Percentiles rank a stretch among this genome's conserved stretches.
Conservation (phyloP, 441 rosid species). For the Raphanus hybrid region DNA sequence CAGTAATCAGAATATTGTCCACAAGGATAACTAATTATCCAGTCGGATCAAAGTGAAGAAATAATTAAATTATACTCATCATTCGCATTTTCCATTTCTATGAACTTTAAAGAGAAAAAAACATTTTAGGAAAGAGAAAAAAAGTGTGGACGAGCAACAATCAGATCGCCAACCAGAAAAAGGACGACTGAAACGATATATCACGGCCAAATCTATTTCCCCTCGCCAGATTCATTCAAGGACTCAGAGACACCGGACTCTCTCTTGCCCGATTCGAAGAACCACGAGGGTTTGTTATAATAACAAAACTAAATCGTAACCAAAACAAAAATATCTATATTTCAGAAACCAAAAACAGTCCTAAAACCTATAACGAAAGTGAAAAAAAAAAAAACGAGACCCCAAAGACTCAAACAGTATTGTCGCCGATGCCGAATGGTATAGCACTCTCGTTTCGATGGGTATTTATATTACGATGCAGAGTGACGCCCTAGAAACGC, state of each 20-base stretch:
- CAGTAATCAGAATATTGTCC: conserved; percentile 28
- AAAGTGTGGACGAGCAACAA: conserved; percentile 79
- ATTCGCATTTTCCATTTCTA: conserved; percentile 8
- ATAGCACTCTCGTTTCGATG: not conserved
- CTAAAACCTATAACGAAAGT: not conserved
- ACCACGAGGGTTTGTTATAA: conserved; percentile 17
- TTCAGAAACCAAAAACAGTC: not conserved
- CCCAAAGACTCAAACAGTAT: not conserved
- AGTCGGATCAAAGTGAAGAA: conserved; percentile 47
- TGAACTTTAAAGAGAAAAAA: not conserved
- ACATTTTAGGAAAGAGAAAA: not conserved
- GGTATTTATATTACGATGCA: conserved; percentile 22
- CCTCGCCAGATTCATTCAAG: conserved; percentile 47
- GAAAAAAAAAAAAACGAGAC: not conserved
- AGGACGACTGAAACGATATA: conserved; percentile 82
- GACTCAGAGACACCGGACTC: conserved; percentile 60
- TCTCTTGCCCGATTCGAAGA: conserved; percentile 37
- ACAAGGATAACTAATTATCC: conserved; percentile 26
- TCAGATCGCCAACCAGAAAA: conserved; percentile 64
- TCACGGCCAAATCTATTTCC: conserved; percentile 67
- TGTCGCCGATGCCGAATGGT: not conserved
- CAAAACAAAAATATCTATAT: not conserved
- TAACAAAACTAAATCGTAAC: too few species aligned
- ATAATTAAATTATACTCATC: conserved; percentile 25
- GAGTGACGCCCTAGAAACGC: conserved; percentile 30